Evolutionary conservation across 805 yeast species (phyloP), one percentile per base, ranked within the genome.

Genomic region (Brettanomyces bruxellensis): DNA sequence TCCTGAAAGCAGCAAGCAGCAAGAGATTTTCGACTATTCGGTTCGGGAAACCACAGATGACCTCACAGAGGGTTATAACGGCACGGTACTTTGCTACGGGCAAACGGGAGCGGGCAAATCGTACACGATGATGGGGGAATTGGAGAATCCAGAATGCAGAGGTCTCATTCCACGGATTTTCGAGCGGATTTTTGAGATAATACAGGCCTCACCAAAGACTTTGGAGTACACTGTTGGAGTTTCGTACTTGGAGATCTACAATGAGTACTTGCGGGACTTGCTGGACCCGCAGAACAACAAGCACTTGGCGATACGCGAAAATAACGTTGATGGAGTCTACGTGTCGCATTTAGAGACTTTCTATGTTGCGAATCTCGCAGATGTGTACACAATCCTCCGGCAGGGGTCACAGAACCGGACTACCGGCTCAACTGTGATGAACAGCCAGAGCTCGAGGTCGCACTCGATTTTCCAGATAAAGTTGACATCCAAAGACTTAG

Each of bases 91-190:
- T 32, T 51, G 69, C 65, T 89, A 89, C 64, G 96, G 96, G 4
- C 95, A 87, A 60, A 87, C 95, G 0, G 90, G 86, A 1, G 75
- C 93, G 0, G 95, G 95, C 1, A 86, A 86, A 57, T 80, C 95
- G 0, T 81, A 76, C 62, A 87, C 95, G 1, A 86, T 86, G 93
- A 76, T 86, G 65, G 85, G 86, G 0, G 52, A 70, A 9, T 55
- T 64, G 1, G 59, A 57, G 3, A 66, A 72, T 2, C 55, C 69
- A 5, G 55, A 57, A 1, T 51, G 52, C 5, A 66, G 71, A 38
- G 96, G 96, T 2, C 68, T 85, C 25, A 80, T 84, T 14, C 95
- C 95, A 0, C 69, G 93, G 34, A 76, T 86, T 13, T 72, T 84
- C 14, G 82, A 81, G 44, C 74, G 74, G 47, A 68, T 89, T 4